These are phyloP conservation scores for Pogostemon cablin DNA, from an alignment of 257 asterid species.

Conservation along the genomic window DNA sequence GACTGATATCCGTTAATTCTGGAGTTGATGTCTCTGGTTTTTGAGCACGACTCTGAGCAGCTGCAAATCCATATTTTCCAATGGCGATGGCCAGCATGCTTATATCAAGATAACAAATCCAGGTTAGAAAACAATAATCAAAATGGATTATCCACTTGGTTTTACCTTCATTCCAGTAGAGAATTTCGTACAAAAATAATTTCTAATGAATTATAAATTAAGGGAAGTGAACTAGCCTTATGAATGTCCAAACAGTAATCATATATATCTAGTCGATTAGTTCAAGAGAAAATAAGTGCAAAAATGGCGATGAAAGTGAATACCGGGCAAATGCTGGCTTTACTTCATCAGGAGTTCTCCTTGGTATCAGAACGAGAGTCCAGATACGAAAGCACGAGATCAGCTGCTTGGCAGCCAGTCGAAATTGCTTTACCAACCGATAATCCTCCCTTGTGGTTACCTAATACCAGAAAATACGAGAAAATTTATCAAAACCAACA, in stretches of 20 bases:
- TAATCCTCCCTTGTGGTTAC: constrained; percentile 92
- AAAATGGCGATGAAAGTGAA: constrained; percentile 3
- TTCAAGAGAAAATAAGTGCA: neutral
- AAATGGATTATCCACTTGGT: neutral
- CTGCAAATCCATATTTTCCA: neutral
- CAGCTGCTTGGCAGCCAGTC: constrained; percentile 85
- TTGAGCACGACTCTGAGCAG: constrained; percentile 26
- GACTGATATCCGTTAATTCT: no score
- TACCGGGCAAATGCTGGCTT: constrained; percentile 27
- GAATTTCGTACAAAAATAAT: neutral
- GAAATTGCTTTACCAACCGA: constrained; percentile 94
- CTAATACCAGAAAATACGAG: constrained; percentile 42
- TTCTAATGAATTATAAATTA: neutral
- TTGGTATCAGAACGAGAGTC: constrained; percentile 42
- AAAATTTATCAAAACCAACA: neutral
- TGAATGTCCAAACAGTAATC: constrained; percentile 12
- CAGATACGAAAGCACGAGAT: constrained; percentile 80
- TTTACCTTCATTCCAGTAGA: constrained; percentile 6
- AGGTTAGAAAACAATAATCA: neutral
- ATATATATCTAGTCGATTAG: constrained; percentile 9
- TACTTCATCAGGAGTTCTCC: constrained; percentile 26
- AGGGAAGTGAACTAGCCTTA: constrained; percentile 8
- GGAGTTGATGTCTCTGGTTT: neutral
- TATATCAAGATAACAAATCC: constrained; percentile 9
- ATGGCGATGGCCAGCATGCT: constrained; percentile 16